Percentiles rank a stretch among this genome's conserved stretches.
phyloP scores from a whole-genome alignment of 192 early-diverging fungal genomes.

The Coemansia furcata region DNA sequence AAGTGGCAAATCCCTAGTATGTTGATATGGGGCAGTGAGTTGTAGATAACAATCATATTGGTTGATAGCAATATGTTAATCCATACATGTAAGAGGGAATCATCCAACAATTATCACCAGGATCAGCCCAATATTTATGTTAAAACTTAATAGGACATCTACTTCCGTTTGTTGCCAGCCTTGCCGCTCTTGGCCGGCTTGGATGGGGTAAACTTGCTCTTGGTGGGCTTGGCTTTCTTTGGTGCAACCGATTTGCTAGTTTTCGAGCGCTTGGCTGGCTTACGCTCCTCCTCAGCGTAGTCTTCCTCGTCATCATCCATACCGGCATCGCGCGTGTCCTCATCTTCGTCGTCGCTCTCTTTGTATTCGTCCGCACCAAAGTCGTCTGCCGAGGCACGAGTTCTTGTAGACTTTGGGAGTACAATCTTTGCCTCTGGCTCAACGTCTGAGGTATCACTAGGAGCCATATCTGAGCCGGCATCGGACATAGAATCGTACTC shows the following conservation, averaged over 20 bases:
- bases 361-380: constrained; percentile 44
- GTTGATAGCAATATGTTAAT: too few relatives aligned
- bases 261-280: constrained; percentile 16
- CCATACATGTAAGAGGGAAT: too few relatives aligned
- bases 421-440: constrained; percentile 34
- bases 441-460: constrained; percentile 30
- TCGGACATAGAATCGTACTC: constrained; percentile 39
- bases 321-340: not conserved
- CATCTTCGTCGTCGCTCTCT: not conserved
- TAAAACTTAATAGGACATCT: not conserved
- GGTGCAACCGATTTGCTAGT: not conserved
- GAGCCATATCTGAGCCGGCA: constrained; percentile 12
- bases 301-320: constrained; percentile 11
- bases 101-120: too few relatives aligned
- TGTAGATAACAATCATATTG: too few relatives aligned
- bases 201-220: not conserved
- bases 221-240: constrained; percentile 10
- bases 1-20: not conserved
- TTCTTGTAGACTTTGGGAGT: constrained; percentile 39
- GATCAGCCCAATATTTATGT: too few relatives aligned
- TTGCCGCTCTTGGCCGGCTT: not conserved
- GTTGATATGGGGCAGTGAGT: too few relatives aligned
- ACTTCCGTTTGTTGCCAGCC: constrained; percentile 20
- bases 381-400: constrained; percentile 34
- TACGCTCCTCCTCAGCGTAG: constrained; percentile 18